A percentile compares a stretch with the other conserved stretches of the same genome.
These are phyloP conservation scores for Salix brachista DNA, from an alignment of 345 rosid species.

Conservation along the genomic window DNA sequence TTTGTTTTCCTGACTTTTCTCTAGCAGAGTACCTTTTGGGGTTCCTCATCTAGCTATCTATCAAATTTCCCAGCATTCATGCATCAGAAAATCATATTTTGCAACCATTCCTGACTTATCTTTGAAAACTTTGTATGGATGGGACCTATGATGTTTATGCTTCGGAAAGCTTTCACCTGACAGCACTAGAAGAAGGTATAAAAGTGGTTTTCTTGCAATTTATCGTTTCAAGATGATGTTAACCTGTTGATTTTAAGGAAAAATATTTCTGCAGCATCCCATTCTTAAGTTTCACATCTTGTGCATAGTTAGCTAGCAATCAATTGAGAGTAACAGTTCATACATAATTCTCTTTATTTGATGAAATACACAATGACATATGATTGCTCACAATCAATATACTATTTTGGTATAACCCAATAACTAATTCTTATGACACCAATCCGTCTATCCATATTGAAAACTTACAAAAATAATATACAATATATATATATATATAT, in stretches of 20 bases:
- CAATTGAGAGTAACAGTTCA: too few relatives aligned
- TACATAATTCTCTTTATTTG: constrained; percentile 1
- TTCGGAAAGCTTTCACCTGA: too few relatives aligned
- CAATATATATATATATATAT: constrained; percentile 25
- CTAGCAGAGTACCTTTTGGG: background rate
- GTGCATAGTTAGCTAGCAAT: too few relatives aligned
- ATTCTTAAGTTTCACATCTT: too few relatives aligned
- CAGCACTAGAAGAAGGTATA: too few relatives aligned
- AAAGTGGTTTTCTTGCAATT: too few relatives aligned
- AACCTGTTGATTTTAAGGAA: too few relatives aligned
- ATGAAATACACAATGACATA: constrained; percentile 16
- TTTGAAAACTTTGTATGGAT: background rate
- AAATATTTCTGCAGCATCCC: too few relatives aligned
- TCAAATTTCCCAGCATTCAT: background rate
- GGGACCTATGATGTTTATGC: constrained; percentile 7
- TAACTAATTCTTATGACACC: constrained; percentile 30
- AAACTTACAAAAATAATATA: constrained; percentile 82
- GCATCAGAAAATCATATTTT: constrained; percentile 1
- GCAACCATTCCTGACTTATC: background rate
- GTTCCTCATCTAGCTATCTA: background rate
- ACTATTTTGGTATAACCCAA: constrained; percentile 37
- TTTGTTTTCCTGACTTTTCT: background rate
- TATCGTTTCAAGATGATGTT: too few relatives aligned
- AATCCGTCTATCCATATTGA: constrained; percentile 57
- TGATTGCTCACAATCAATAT: constrained; percentile 27